Base-by-base conservation (phyloP, 2,329 filamentous ascomycete species). In the Sarocladium kiliense region DNA sequence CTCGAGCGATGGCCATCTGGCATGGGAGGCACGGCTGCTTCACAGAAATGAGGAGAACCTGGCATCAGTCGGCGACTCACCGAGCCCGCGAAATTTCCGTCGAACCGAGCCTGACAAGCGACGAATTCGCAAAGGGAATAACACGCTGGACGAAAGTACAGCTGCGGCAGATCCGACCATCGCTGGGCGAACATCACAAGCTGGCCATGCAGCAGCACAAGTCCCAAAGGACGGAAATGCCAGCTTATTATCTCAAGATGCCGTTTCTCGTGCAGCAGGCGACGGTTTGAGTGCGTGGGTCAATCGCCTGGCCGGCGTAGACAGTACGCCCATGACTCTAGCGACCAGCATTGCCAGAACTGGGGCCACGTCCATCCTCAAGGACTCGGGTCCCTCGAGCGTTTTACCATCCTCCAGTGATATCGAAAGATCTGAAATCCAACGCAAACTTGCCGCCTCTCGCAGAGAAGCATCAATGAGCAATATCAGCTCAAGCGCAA, bases 1-100 rank as follows among this genome's bases (percentile, higher is more conserved):
- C 26, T 56, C 68, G 50, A 61, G 58, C n/a, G 63, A 68, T 54
- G 60, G 61, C 49, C 60, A 63, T 27, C 30, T 42, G n/a, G 19
- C 47, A 7, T 61, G 61, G 56, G 60, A 63, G 23, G 54, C 53
- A 16, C 57, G 58, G 12, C 54, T 60, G 10, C 47, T 57, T 19
- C 59, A 59, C 19, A 39, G 50, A 27, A 19, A 51, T 18, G 47
- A 51, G 9, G 47, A 51, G 30, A 16, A 12, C 16, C n/a, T 36
- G 25, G n/a, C 47, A 21, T 21, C 30, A 25, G 30, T 14, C 36
- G 27, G 30, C 5, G 47, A 34, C n/a, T 51, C 47, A 18, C 47
- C 47, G 18, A 51, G 47, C n/a, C 47, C 47, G 3, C 23, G 47
- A 34, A 36, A 51, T n/a, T 51, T 51, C 18, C 47, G 47, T 21